Conservation (phyloP, 1,284 basidiomycete species). For the Psilocybe mexicana region DNA sequence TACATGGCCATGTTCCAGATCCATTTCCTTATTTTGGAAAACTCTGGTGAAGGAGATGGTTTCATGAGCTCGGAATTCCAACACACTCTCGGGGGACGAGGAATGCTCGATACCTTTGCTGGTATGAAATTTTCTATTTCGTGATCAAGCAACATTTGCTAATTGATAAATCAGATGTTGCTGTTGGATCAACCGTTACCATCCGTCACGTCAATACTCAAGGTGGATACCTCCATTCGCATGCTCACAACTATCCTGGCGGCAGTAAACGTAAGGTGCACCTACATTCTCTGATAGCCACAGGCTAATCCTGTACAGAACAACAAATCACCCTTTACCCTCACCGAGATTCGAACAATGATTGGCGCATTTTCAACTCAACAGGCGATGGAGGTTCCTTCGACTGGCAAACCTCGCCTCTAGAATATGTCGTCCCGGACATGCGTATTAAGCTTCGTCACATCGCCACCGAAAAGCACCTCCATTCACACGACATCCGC, state of each 20-base stretch:
- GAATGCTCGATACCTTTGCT: conserved; percentile 92
- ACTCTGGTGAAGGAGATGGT: conserved; percentile 94
- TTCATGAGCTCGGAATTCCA: conserved; percentile 99
- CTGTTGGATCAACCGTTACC: conserved; percentile 80
- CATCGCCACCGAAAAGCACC: conserved; percentile 76
- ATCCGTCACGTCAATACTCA: conserved; percentile 95
- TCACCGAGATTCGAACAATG: conserved; percentile 91
- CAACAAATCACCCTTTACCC: conserved; percentile 99
- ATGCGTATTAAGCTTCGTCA: conserved; percentile 86
- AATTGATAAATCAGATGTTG: conserved; percentile 62
- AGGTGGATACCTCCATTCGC: conserved; percentile 97
- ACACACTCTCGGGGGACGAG: conserved; percentile 89
- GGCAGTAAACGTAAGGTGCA: conserved; percentile 77
- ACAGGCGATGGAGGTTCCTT: conserved; percentile 51
- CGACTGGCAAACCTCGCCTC: conserved; percentile 58
- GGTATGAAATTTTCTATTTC: conserved; percentile 45
- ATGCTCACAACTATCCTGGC: conserved; percentile 84
- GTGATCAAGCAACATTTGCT: background rate
- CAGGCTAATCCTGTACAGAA: conserved; percentile 47
- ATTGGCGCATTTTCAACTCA: conserved; percentile 83
- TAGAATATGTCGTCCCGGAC: conserved; percentile 68
- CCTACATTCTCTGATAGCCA: background rate
- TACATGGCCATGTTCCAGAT: conserved; percentile 97
- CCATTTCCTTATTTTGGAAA: conserved; percentile 88
- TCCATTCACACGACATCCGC: conserved; percentile 94